Conservation (phyloP, 768 basidiomycete genomes). For the Hydnomerulius pinastri region DNA sequence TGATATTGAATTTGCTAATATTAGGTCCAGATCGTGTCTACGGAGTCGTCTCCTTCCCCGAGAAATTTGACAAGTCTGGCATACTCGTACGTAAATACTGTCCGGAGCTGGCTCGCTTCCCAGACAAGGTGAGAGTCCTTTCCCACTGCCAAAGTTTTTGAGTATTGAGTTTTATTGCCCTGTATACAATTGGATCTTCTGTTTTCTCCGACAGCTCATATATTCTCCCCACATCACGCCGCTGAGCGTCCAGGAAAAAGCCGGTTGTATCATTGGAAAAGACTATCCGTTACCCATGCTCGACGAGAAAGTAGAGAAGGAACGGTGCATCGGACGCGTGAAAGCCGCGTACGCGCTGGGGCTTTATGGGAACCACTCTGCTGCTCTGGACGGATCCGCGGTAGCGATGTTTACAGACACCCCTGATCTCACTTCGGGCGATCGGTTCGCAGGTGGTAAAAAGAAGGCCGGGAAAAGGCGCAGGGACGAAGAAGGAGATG, state of each 20-base stretch:
- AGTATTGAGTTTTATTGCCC: constrained; percentile 22
- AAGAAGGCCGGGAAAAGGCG: constrained; percentile 20
- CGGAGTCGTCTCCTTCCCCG: constrained; percentile 18
- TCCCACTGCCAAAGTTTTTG: constrained; percentile 13
- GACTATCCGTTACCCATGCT: constrained; percentile 11
- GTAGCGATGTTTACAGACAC: constrained; percentile 18
- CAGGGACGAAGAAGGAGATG: constrained; percentile 14
- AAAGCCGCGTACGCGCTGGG: constrained; percentile 7
- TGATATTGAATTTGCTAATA: constrained; percentile 26
- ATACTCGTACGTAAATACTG: constrained; percentile 25
- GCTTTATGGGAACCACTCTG: constrained; percentile 21
- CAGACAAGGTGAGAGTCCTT: constrained; percentile 26
- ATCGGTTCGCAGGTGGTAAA: constrained; percentile 27
- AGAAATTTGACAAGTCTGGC: constrained; percentile 20
- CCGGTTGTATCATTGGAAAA: constrained; percentile 8
- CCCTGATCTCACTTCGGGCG: constrained; percentile 8
- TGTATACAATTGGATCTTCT: neutral
- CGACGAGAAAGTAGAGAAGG: constrained; percentile 16
- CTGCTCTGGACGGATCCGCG: constrained; percentile 26
- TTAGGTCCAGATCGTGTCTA: constrained; percentile 26
- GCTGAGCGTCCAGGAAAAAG: constrained; percentile 1
- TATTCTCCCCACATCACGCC: constrained; percentile 1
- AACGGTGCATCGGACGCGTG: constrained; percentile 11
- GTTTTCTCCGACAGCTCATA: constrained; percentile 2
- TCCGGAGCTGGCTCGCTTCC: constrained; percentile 16